phyloP scores from a whole-genome alignment of 129 eudicot genomes.

The Oenanthe sinensis region DNA sequence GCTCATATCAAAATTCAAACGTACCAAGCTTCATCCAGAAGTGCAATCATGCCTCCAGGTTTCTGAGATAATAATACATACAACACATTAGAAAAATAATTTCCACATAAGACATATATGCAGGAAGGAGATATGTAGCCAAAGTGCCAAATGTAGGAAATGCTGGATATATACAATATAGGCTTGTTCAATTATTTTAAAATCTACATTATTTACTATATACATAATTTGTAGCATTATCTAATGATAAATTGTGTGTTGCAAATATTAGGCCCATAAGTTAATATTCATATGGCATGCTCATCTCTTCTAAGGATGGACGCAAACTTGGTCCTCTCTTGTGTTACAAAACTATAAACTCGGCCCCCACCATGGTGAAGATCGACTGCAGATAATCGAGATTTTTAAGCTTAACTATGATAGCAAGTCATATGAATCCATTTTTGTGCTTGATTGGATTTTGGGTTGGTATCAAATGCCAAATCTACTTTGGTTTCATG shows the following conservation, averaged over 20 bases:
- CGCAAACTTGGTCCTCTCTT: not conserved
- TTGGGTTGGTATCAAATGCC: not conserved
- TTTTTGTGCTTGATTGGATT: not conserved
- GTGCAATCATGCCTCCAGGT: slow-evolving; percentile 94
- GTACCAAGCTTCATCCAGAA: slow-evolving; percentile 96
- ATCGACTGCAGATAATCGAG: not conserved
- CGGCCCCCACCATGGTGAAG: not conserved
- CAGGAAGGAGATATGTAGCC: not conserved
- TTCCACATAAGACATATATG: not conserved
- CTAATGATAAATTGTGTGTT: not conserved
- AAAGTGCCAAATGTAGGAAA: not conserved
- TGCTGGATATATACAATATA: not conserved
- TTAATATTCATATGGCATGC: too few species aligned
- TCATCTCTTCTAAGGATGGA: not conserved
- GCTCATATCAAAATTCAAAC: slow-evolving; percentile 15
- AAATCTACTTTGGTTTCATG: not conserved
- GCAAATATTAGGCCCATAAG: not conserved
- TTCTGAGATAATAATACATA: slow-evolving; percentile 41
- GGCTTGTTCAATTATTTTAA: not conserved
- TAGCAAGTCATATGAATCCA: not conserved
- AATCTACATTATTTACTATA: not conserved
- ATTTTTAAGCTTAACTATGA: not conserved
- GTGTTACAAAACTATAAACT: not conserved
- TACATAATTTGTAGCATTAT: not conserved
- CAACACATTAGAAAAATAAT: slow-evolving; percentile 9